Base-by-base conservation (phyloP, 2,329 filamentous ascomycete species). In the Stachybotrys elegans region DNA sequence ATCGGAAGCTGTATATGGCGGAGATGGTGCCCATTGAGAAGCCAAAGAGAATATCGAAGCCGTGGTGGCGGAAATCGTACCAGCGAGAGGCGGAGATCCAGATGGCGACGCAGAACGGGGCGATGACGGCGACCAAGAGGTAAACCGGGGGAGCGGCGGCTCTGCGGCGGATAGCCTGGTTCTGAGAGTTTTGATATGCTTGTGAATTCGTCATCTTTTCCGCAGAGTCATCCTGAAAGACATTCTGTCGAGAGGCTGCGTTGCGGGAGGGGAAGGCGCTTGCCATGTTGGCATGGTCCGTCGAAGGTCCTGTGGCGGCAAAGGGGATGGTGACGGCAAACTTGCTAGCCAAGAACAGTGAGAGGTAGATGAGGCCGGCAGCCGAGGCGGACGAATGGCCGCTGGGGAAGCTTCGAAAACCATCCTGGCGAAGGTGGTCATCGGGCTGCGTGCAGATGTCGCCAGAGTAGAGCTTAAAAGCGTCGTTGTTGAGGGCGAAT, bases 41-140 rank as follows among this genome's bases (percentile, higher is more conserved):
- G n/a, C 92, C 92, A 50, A 86, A 88, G 3, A 96, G 67, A 51
- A 96, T 87, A 52, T 97, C 92, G 61, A 95, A 92, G n/a, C 84
- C 90, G 61, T 92, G 87, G 63, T 97, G 92, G 31, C 88, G 82
- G 68, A 84, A 94, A 63, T 96, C 84, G 47, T 84, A 90, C 78
- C 85, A 97, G 11, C 92, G 85, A 2, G 88, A 92, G 22, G 83
- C 80, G n/a, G 84, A 76, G 49, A 96, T 86, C 68, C 90, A 95
- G 50, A 90, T 78, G 5, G 90, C 85, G 2, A 79, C 70, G 45
- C 82, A 84, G 51, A 90, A 78, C 3, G 91, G 91, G 2, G 88
- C 65, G 16, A 89, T 70, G 3, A 81, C 76, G 25, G 92, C 62
- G 36, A 84, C 69, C 12, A 95, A 73, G 3, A 93, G 81, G 58